Evolutionary conservation across 192 early-diverging fungal species (phyloP), one percentile per base, ranked within the genome.

Genomic region (Backusella sp.): DNA sequence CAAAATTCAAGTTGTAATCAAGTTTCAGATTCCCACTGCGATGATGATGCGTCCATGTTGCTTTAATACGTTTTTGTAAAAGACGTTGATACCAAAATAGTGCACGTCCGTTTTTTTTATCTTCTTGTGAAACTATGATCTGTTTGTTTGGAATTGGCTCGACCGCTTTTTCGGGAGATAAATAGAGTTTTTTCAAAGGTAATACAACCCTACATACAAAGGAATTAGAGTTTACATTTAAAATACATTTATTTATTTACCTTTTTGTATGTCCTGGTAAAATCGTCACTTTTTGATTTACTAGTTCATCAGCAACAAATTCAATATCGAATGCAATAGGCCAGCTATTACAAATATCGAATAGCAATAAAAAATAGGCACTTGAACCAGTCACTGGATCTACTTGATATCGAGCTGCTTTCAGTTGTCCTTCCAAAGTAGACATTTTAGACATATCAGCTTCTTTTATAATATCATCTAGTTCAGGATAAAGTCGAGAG

Each of bases 341-440:
- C 90, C 92, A 93, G 19, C 86, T 76, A 76, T 96, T 96, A 62
- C 85, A 77, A 32, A 96, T 76, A 86, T 96, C 94, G 83, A 96
- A 80, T 6, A 90, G 90, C 34, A 93, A 74, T 23, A 96, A 72
- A 83, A 89, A 96, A 59, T 90, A 92, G 56, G 92, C 89, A 52
- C 84, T 49, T 77, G 84, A 82, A 67, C 77, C 85, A 52, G 4
- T 49, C 19, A 74, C 39, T 15, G 59, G 70, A 67, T 68, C 69
- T 26, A 21, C 23, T 2, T 42, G 23, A 17, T 74, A 42, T n/a
- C 34, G 39, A 6, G 32, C 34, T 6, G 66, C 17, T 9, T 66
- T 30, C 65, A 74, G 67, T 37, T 66, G 49, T 11, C 67, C 49
- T 42, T 74, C 73, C 1, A 74, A 28, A 7, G 73, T 62, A 19